Conservation (phyloP, 176 grass and related monocot species). For the Phragmites australis region DNA sequence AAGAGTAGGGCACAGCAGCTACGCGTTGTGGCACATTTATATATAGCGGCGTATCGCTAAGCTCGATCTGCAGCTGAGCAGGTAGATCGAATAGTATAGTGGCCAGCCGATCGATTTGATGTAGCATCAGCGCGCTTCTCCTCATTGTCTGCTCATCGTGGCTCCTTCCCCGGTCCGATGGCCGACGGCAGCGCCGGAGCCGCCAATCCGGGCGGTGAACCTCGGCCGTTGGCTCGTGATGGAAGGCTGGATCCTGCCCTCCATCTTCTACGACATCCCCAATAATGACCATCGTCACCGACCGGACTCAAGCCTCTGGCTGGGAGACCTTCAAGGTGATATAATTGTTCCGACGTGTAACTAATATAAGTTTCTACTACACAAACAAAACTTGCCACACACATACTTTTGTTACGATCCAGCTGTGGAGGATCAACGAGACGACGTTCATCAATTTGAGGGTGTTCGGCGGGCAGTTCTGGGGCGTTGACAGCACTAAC, state of each 20-base stretch:
- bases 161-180: neutral
- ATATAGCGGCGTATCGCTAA: neutral
- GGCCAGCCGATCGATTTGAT: neutral
- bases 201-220: slow-evolving; percentile 53
- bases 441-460: slow-evolving; percentile 54
- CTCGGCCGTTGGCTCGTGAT: slow-evolving; percentile 75
- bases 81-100: neutral
- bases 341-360: neutral
- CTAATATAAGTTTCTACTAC: neutral
- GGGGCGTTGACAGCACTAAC: slow-evolving; percentile 36
- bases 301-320: slow-evolving; percentile 46
- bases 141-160: neutral
- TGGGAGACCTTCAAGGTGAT: slow-evolving; percentile 81
- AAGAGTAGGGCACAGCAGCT: no score
- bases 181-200: neutral
- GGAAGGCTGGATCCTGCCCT: slow-evolving; percentile 75
- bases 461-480: slow-evolving; percentile 50
- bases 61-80: neutral
- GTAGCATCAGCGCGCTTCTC: neutral
- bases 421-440: slow-evolving; percentile 70
- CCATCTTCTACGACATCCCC: slow-evolving; percentile 63
- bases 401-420: neutral
- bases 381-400: neutral
- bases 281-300: slow-evolving; percentile 64
- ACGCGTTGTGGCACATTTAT: no score